These are phyloP conservation scores for Entophlyctis luteolus DNA, from an alignment of 192 early-diverging fungal genomes.

Conservation along the genomic window DNA sequence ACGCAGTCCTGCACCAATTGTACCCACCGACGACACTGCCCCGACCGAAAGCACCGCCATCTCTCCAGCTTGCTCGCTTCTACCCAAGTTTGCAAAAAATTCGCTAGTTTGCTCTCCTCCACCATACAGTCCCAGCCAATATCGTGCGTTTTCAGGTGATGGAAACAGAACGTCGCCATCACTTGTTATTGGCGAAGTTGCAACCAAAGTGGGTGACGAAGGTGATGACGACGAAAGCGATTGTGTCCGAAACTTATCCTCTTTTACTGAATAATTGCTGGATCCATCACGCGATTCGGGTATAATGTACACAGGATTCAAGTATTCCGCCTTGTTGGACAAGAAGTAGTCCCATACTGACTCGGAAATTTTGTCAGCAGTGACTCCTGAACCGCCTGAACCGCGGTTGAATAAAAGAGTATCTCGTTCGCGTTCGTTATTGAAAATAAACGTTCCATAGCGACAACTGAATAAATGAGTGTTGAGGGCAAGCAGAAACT, in stretches of 20 bases:
- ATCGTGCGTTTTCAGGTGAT: constrained; percentile 57
- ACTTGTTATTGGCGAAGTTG: not conserved
- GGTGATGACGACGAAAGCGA: no score
- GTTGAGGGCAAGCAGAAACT: constrained; percentile 75
- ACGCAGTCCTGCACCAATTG: not conserved
- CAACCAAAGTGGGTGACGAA: not conserved
- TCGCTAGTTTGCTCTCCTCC: not conserved
- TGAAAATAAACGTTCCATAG: constrained; percentile 92
- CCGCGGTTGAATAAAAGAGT: constrained; percentile 32
- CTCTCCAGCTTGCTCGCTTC: not conserved
- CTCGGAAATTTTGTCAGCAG: constrained; percentile 41
- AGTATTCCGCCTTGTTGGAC: constrained; percentile 48
- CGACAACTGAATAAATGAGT: constrained; percentile 85
- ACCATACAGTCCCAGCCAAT: constrained; percentile 65
- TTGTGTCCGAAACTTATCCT: not conserved
- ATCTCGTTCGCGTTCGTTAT: constrained; percentile 75
- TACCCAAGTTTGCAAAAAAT: not conserved
- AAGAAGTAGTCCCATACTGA: constrained; percentile 83
- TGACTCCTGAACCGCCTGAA: not conserved
- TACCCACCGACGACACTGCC: not conserved
- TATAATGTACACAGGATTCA: constrained; percentile 58
- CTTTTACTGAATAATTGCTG: not conserved
- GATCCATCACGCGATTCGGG: constrained; percentile 23
- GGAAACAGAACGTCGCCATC: constrained; percentile 66
- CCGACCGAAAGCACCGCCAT: not conserved